Evolutionary conservation across 1,139 yeast genomes (phyloP).

Genomic region (Sugiyamaella castrensis): DNA sequence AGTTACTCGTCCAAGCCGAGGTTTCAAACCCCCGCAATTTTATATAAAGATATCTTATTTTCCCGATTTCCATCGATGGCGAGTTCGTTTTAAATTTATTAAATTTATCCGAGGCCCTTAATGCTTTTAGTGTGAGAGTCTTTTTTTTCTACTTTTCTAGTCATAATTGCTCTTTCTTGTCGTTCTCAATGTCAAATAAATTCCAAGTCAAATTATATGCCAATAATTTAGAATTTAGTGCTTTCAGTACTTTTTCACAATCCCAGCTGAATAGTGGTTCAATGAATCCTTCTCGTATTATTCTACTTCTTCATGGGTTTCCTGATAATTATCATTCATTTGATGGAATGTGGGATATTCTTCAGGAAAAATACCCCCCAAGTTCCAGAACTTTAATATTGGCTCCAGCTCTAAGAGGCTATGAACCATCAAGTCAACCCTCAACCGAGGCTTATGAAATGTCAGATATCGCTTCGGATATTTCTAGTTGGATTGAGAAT

Average conservation of each 20-base stretch:
- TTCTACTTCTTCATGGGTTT: constrained; percentile 31
- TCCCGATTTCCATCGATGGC: too few species aligned
- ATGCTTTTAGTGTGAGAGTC: too few species aligned
- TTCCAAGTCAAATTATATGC: constrained; percentile 9
- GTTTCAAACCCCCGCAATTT: too few species aligned
- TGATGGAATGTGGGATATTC: constrained; percentile 21
- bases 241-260: constrained; percentile 8
- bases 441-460: constrained; percentile 16
- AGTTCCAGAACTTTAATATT: constrained; percentile 19
- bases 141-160: too few species aligned
- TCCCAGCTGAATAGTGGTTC: constrained; percentile 1
- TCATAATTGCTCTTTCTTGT: too few species aligned
- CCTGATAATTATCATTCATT: constrained; percentile 29
- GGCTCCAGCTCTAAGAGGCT: constrained; percentile 31
- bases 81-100: too few species aligned
- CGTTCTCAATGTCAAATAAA: background rate
- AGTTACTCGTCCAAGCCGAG: too few species aligned
- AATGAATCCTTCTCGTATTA: constrained; percentile 11
- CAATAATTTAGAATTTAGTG: constrained; percentile 10
- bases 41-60: too few species aligned
- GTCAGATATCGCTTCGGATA: constrained; percentile 24
- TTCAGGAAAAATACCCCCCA: constrained; percentile 18
- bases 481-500: constrained; percentile 19
- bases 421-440: constrained; percentile 27
- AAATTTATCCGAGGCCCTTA: too few species aligned